Evolutionary conservation across 2,329 filamentous ascomycete genomes (phyloP).

Genomic region (Aureobasidium subglaciale): DNA sequence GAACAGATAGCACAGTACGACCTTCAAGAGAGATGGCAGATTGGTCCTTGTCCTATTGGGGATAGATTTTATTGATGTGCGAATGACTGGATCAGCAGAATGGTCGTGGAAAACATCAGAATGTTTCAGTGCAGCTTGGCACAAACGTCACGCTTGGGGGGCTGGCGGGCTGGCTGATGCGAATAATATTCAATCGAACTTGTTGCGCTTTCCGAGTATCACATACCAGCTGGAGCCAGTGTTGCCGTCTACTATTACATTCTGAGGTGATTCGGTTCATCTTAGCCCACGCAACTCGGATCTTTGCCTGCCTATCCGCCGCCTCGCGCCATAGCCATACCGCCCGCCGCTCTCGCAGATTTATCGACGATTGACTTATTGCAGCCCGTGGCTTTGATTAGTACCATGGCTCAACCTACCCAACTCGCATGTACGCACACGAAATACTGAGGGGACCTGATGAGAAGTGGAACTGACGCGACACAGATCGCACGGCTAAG

Average conservation of each 20-base stretch:
- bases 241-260: constrained; percentile 10
- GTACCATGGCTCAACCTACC: constrained; percentile 80
- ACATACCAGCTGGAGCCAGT: constrained; percentile 11
- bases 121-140: constrained; percentile 1
- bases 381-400: constrained; percentile 44
- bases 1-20: neutral
- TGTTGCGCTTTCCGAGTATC: constrained; percentile 3
- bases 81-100: neutral
- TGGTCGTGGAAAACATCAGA: neutral
- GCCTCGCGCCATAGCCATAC: neutral
- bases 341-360: constrained; percentile 1
- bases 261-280: constrained; percentile 15
- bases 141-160: neutral
- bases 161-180: neutral
- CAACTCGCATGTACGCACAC: constrained; percentile 85
- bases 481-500: constrained; percentile 81
- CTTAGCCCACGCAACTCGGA: constrained; percentile 14
- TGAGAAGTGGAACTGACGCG: constrained; percentile 6
- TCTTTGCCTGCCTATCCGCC: constrained; percentile 7
- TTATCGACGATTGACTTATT: constrained; percentile 5
- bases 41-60: too few relatives aligned
- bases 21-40: too few relatives aligned
- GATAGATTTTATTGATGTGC: too few relatives aligned
- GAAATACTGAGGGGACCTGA: too few relatives aligned
- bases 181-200: neutral